Percentiles rank a stretch among this genome's conserved stretches.
Evolutionary conservation across 768 basidiomycete genomes (phyloP).

Genomic region (Candolleomyces aberdarensis): DNA sequence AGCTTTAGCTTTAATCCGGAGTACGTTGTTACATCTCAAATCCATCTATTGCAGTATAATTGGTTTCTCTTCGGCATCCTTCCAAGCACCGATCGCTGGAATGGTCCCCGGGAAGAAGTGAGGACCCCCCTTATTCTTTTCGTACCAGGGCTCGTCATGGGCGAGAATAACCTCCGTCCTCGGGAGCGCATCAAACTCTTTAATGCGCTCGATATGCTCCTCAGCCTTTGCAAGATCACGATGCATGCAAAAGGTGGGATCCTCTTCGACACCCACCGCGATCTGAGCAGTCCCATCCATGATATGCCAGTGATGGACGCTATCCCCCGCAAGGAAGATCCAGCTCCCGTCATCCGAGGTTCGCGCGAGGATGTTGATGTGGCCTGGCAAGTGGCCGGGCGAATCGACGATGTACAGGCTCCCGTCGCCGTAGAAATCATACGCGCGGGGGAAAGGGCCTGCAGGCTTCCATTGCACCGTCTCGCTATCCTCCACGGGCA

Average conservation of each 20-base stretch:
- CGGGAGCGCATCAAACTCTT: slow-evolving; percentile 32
- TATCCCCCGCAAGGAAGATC: slow-evolving; percentile 55
- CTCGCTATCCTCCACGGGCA: slow-evolving; percentile 14
- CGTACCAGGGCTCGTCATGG: slow-evolving; percentile 54
- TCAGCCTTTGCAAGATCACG: slow-evolving; percentile 39
- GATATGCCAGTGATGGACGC: slow-evolving; percentile 53
- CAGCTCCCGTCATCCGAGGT: slow-evolving; percentile 51
- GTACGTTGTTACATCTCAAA: too few relatives aligned
- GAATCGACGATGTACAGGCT: slow-evolving; percentile 57
- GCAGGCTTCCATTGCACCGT: slow-evolving; percentile 34
- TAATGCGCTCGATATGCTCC: slow-evolving; percentile 38
- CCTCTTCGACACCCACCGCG: slow-evolving; percentile 26
- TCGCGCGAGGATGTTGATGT: slow-evolving; percentile 52
- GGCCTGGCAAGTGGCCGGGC: slow-evolving; percentile 54
- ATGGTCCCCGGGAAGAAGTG: slow-evolving; percentile 44
- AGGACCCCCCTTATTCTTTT: slow-evolving; percentile 37
- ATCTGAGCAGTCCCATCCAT: slow-evolving; percentile 43
- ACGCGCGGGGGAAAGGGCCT: slow-evolving; percentile 48
- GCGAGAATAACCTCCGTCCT: slow-evolving; percentile 47
- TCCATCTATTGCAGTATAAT: too few relatives aligned
- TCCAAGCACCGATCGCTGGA: not conserved
- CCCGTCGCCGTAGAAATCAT: slow-evolving; percentile 57
- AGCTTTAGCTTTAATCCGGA: too few relatives aligned
- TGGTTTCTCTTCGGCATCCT: too few relatives aligned
- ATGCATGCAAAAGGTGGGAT: slow-evolving; percentile 38